phyloP scores from a whole-genome alignment of 2,329 filamentous ascomycete species.

The Keithomyces neogunnii region DNA sequence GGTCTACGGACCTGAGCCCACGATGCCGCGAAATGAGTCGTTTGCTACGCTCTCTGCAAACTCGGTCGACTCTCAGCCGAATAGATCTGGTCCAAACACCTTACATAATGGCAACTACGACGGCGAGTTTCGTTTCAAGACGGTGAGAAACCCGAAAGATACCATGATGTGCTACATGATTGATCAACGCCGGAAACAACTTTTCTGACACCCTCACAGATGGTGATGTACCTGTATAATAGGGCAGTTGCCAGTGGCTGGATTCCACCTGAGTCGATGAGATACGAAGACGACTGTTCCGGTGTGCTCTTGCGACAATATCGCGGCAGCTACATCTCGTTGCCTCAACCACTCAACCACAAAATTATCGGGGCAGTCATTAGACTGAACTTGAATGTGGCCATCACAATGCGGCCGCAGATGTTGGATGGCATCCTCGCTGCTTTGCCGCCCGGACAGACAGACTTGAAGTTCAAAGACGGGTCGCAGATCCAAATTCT shows the following conservation, averaged over 20 bases:
- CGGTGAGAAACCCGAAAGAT: constrained; percentile 13
- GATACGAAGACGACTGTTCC: constrained; percentile 13
- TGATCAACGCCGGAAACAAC: background rate
- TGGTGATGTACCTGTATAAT: constrained; percentile 22
- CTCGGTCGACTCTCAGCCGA: constrained; percentile 1
- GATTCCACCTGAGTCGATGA: constrained; percentile 14
- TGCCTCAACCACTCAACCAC: constrained; percentile 28
- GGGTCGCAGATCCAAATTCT: constrained; percentile 36
- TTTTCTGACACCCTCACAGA: constrained; percentile 11
- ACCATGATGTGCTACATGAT: too few species aligned
- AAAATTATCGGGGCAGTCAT: constrained; percentile 32
- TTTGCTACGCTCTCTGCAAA: constrained; percentile 2
- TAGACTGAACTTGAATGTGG: constrained; percentile 35
- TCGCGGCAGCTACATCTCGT: constrained; percentile 31
- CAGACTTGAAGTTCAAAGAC: constrained; percentile 30
- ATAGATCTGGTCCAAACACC: constrained; percentile 1
- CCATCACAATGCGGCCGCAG: constrained; percentile 39
- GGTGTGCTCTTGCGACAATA: constrained; percentile 30
- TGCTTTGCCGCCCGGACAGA: constrained; percentile 29
- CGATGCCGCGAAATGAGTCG: constrained; percentile 6
- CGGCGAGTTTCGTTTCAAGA: constrained; percentile 22
- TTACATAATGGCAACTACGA: constrained; percentile 11
- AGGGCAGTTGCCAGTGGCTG: constrained; percentile 19
- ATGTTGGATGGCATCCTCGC: constrained; percentile 36
- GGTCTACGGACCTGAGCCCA: background rate